Base-by-base conservation (phyloP, 2,329 filamentous ascomycete species). In the Tolypocladium nubicola region DNA sequence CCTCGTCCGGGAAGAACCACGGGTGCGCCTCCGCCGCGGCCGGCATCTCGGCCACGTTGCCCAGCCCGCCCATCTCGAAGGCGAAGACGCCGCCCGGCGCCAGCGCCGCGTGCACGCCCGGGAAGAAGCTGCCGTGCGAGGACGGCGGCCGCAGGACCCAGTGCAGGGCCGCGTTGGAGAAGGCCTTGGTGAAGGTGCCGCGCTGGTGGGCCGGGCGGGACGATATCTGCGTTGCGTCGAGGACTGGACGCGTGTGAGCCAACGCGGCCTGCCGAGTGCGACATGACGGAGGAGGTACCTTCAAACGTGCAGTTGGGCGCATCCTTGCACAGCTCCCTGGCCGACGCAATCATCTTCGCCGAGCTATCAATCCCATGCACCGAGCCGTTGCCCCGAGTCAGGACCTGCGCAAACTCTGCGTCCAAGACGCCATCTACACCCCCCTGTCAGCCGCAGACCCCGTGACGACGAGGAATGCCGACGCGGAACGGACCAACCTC, bases 21-120 rank as follows among this genome's bases (percentile, higher is more conserved):
- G 87, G 86, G 60, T 80, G 79, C 0, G 73, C 75, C 16, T 75
- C 76, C 23, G 73, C 60, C 0, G 81, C 80, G 11, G 71, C 69
- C n/a, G 72, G 64, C 1, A 85, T 79, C 69, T 89, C 86, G 1
- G 76, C 73, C 1, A 87, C 77, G 68, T 89, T 89, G 23, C 87
- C 87, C 54, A 84, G 77, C 0, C 86, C 86, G 55, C 87, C 86
- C 82, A 86, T 86, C 69, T 90, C 87, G 63, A 89, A 88, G 11
- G 80, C 78, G 58, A 89, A 84, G 0, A 63, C 64, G 1, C 84
- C 86, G 13, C 77, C 78, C 0, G 80, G 78, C 4, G 4, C 8
- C 23, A 47, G 43, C 45, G 14, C 14, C 16, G 26, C 45, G 23
- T 33, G 45, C 0, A 30, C 45, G 7, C 26, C 19, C 14, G 23